Percentiles rank a stretch among this genome's conserved stretches.
Conservation (phyloP, 1,139 yeast species). For the Blastobotrys elegans region DNA sequence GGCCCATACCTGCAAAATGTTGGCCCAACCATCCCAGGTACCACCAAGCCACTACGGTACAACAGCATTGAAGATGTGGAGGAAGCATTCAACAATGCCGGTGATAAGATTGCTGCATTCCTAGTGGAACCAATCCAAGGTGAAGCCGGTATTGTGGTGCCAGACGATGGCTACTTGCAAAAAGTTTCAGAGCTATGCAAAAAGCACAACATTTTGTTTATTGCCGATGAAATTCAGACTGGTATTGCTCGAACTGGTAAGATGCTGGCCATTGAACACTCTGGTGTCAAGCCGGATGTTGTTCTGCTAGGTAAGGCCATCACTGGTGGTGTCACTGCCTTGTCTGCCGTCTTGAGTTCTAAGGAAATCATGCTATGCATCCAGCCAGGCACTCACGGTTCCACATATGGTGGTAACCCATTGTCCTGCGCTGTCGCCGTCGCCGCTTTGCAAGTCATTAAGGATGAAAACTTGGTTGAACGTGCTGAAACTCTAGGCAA, state of each 20-base stretch:
- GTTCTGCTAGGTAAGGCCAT: constrained; percentile 90
- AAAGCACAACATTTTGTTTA: constrained; percentile 77
- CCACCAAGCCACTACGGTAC: constrained; percentile 35
- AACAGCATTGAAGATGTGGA: constrained; percentile 75
- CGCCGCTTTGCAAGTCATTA: constrained; percentile 88
- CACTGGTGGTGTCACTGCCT: constrained; percentile 93
- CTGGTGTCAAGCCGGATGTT: constrained; percentile 77
- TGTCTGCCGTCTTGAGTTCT: constrained; percentile 84
- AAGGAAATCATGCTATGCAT: constrained; percentile 83
- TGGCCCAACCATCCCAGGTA: constrained; percentile 70
- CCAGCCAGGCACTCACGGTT: constrained; percentile 96
- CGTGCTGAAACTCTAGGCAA: constrained; percentile 71
- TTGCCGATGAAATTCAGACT: constrained; percentile 96
- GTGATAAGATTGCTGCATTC: constrained; percentile 88
- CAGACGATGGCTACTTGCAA: constrained; percentile 74
- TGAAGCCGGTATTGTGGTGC: constrained; percentile 97
- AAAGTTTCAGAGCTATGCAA: constrained; percentile 72
- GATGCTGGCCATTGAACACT: constrained; percentile 87
- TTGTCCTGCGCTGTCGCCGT: constrained; percentile 90
- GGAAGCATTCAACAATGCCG: constrained; percentile 74
- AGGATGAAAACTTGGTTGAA: constrained; percentile 80
- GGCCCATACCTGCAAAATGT: constrained; percentile 88
- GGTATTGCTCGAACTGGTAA: constrained; percentile 98
- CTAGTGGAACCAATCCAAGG: constrained; percentile 96
- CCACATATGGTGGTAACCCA: constrained; percentile 98